Evolutionary conservation across 2,329 filamentous ascomycete genomes (phyloP), one percentile per base, ranked within the genome.

Genomic region (Penicillium nordicum): DNA sequence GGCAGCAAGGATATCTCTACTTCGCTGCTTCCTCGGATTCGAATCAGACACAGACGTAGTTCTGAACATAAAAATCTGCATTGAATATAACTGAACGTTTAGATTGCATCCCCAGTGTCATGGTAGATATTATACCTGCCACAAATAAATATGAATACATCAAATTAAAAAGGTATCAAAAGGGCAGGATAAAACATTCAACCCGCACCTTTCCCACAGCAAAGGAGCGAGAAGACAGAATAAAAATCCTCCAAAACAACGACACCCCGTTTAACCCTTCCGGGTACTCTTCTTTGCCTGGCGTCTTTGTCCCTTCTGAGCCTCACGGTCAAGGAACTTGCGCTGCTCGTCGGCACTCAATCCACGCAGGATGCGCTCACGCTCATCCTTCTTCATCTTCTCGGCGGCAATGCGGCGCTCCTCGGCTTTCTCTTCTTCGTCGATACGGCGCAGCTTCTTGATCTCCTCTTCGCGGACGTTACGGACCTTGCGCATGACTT

Each of bases 401-500:
- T 85, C 69, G 58, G 76, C 64, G 64, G 74, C 58, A 69, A 69
- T 49, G 68, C 81, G 80, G 53, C 84, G 75, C 72, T 86, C 84
- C 69, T 86, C 84, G 14, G 83, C 82, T 71, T 84, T 84, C 69
- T 86, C 84, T 50, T 84, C 90, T 63, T 97, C 91, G 52, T 88
- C 85, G 0, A 84, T 79, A 76, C 89, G 92, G 74, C 88, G 86
- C 69, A 99, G 86, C 78, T 89, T 89, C 70, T 84, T 83, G 67
- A 89, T 84, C 68, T 90, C 87, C 55, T 90, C 87, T 42, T 97
- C 93, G 62, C 94, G 91, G 34, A 87, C 87, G 59, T 80, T 79
- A 68, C 86, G 86, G 64, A 99, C 82, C 80, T 95, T 96, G 74
- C 90, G 90, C 72, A 88, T 78, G 34, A 96, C 92, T 79, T 97